Evolutionary conservation across 116 monocot genomes (phyloP), one percentile per base, ranked within the genome.

Genomic region (Posidonia oceanica): DNA sequence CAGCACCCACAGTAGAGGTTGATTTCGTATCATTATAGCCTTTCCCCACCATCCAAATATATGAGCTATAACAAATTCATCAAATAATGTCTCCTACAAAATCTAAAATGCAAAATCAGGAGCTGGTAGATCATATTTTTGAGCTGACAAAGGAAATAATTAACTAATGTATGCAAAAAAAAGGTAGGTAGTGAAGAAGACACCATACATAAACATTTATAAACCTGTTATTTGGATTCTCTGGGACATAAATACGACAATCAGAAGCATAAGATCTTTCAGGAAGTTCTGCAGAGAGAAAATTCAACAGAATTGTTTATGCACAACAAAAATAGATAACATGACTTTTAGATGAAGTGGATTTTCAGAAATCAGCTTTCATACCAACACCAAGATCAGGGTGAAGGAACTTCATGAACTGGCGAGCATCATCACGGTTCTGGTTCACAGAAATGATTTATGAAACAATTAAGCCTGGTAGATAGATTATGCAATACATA

Each of bases 41-140:
- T 97, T 97, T 4, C 87, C 92, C 92, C 97, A 97, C 97, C 97
- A 97, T 65, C 97, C 97, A 82, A 97, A 92, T 64, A 97, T 81
- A 80, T 97, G 97, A 67, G 97, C 97, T 61, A 87, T 72, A 52
- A 92, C 97, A 89, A 97, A 97, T 75, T 97, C 97, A 82, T 97
- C 97, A 79, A 97, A 92, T 59, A 97, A 70, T 15, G 92, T 97
- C 17, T 97, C 97, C 97, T 97, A 85, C 22, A 83, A 74, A 71
- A 73, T 56, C 76, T 79, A 80, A 86, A 79, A 63, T 18, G 48
- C 40, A 69, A 67, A 81, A 76, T 88, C 61, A 88, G 73, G 65
- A 82, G 12, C 54, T 80, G 64, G 40, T 15, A 8, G 15, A 22
- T 39, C n/a, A 37, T 39, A 14, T 36, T 48, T 37, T 8, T 38